phyloP scores from a whole-genome alignment of 2,329 filamentous ascomycete species.

The Alternaria burnsii region DNA sequence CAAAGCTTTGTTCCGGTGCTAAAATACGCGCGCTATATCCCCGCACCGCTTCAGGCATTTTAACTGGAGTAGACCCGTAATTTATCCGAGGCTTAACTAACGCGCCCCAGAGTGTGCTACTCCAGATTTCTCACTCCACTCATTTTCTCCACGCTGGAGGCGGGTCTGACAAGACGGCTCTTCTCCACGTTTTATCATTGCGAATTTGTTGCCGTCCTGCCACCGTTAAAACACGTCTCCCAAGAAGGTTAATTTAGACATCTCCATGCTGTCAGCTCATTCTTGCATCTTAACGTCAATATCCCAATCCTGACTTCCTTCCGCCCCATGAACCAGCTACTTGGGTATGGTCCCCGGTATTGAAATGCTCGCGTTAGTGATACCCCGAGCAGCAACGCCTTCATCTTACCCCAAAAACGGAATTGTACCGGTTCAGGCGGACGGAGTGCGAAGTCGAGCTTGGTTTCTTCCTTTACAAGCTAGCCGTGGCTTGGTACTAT shows the following conservation, averaged over 20 bases:
- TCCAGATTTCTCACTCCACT: constrained; percentile 4
- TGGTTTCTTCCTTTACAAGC: constrained; percentile 12
- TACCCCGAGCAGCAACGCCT: constrained; percentile 18
- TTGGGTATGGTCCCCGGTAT: not conserved
- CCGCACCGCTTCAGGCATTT: constrained; percentile 22
- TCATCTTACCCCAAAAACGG: not conserved
- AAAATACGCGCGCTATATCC: constrained; percentile 14
- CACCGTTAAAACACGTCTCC: not conserved
- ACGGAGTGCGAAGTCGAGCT: constrained; percentile 21
- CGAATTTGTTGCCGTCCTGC: not conserved
- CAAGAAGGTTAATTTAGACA: not conserved
- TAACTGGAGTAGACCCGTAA: constrained; percentile 5
- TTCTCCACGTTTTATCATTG: not conserved
- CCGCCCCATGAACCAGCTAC: not conserved
- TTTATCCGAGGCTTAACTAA: not conserved
- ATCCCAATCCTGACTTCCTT: not conserved
- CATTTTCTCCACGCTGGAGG: constrained; percentile 1
- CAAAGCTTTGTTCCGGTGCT: constrained; percentile 26
- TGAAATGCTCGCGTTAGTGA: constrained; percentile 12
- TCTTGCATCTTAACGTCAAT: not conserved
- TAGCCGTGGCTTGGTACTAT: constrained; percentile 9
- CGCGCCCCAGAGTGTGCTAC: not conserved
- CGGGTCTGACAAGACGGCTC: not conserved
- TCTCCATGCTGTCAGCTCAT: not conserved
- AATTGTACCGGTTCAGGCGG: constrained; percentile 12